A percentile compares a stretch with the other conserved stretches of the same genome.
Evolutionary conservation across 306 rosid species (phyloP).

Genomic region (Casuarina glauca): DNA sequence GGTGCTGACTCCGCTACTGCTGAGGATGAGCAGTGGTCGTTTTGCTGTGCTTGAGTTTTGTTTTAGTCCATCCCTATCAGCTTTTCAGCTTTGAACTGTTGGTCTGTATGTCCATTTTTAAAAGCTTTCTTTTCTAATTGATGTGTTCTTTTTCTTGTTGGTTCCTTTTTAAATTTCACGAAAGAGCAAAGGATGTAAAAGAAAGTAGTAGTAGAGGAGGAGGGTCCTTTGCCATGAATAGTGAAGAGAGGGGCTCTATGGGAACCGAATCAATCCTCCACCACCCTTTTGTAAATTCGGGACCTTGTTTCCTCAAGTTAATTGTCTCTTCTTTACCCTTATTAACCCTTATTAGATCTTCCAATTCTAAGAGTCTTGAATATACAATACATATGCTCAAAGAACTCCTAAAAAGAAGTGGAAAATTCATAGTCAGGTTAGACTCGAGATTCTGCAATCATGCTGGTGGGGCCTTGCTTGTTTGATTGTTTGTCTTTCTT

Average conservation of each 20-base stretch:
- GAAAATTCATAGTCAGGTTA: neutral
- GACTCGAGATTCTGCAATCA: constrained; percentile 26
- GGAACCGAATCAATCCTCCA: constrained; percentile 32
- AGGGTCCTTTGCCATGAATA: constrained; percentile 35
- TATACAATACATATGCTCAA: too few species aligned
- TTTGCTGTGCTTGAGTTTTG: constrained; percentile 52
- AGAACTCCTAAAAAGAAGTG: constrained; percentile 6
- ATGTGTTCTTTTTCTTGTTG: constrained; percentile 1
- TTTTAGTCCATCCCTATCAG: constrained; percentile 13
- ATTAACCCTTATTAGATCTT: constrained; percentile 27
- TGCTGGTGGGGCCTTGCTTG: constrained; percentile 28
- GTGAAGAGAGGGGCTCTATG: constrained; percentile 15
- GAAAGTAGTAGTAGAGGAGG: constrained; percentile 17
- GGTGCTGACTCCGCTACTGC: constrained; percentile 43
- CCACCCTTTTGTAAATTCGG: constrained; percentile 44
- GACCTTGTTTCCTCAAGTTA: constrained; percentile 34
- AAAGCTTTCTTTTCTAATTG: neutral
- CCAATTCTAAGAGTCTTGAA: neutral
- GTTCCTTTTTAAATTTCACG: constrained; percentile 15
- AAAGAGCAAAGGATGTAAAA: constrained; percentile 33
- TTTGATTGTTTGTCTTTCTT: neutral
- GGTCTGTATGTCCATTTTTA: constrained; percentile 5
- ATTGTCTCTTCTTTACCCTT: constrained; percentile 16
- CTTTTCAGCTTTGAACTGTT: constrained; percentile 32
- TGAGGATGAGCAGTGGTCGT: constrained; percentile 70